Evolutionary conservation across 179 eudicot genomes (phyloP).

Genomic region (Vitellaria paradoxa): DNA sequence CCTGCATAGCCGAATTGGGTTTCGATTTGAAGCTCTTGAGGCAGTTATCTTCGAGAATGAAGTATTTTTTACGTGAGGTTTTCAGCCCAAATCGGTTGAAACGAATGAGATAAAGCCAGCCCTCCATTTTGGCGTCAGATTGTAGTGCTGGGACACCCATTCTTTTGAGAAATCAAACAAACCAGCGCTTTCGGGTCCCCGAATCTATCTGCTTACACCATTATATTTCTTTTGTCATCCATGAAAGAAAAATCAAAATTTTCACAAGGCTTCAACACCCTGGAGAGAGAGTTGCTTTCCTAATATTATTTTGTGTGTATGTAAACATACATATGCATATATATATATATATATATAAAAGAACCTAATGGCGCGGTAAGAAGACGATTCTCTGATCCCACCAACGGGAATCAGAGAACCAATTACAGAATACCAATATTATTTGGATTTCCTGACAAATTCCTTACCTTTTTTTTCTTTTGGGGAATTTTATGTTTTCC

Average conservation of each 20-base stretch:
- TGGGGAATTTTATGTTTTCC: neutral
- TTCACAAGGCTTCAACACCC: conserved; percentile 7
- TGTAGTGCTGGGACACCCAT: conserved; percentile 30
- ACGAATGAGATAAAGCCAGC: conserved; percentile 66
- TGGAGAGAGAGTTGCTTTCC: conserved; percentile 14
- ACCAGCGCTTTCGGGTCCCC: conserved; percentile 10
- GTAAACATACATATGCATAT: neutral
- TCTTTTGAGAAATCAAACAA: conserved; percentile 6
- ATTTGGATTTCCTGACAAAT: conserved; percentile 14
- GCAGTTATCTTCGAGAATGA: conserved; percentile 55
- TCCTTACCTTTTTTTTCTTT: neutral
- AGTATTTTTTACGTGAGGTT: conserved; percentile 63
- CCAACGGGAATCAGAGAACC: conserved; percentile 51
- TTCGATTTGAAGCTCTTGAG: conserved; percentile 67
- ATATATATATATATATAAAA: neutral
- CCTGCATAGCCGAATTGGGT: conserved; percentile 48
- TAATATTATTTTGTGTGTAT: neutral
- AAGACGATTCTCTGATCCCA: conserved; percentile 48
- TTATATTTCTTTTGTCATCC: neutral
- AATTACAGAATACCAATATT: conserved; percentile 13
- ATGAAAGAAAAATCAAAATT: neutral
- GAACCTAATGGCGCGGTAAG: conserved; percentile 13
- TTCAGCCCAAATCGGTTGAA: conserved; percentile 64
- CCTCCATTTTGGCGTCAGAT: conserved; percentile 60
- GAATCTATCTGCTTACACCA: conserved; percentile 1